These are phyloP conservation scores for Colletotrichum liriopes DNA, from an alignment of 2,329 filamentous ascomycete genomes.

Conservation along the genomic window DNA sequence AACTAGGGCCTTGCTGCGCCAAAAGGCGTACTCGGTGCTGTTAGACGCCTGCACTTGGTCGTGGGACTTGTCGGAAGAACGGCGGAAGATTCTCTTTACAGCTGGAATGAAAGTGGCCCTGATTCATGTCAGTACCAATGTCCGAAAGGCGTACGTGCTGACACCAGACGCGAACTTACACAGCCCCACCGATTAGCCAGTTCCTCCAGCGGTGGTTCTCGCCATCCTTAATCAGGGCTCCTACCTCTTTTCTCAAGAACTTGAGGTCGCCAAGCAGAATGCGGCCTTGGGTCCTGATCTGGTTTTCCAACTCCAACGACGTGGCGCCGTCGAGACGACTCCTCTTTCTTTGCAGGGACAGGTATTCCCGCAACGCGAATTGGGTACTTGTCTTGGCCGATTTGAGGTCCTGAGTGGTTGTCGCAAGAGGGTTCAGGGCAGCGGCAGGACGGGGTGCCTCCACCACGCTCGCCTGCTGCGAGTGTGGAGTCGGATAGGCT, in stretches of 20 bases:
- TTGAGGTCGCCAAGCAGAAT: slow-evolving; percentile 62
- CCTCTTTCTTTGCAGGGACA: slow-evolving; percentile 52
- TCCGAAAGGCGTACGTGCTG: neutral
- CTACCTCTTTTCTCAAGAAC: slow-evolving; percentile 61
- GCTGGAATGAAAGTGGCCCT: slow-evolving; percentile 68
- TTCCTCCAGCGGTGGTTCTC: slow-evolving; percentile 68
- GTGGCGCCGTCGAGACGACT: slow-evolving; percentile 49
- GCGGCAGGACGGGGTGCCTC: slow-evolving; percentile 31
- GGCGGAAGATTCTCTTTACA: slow-evolving; percentile 67
- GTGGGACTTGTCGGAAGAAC: slow-evolving; percentile 57
- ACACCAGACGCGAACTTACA: slow-evolving; percentile 57
- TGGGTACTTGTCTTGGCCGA: slow-evolving; percentile 54
- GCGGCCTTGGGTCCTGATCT: slow-evolving; percentile 59
- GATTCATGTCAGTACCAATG: neutral
- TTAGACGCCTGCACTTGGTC: slow-evolving; percentile 55
- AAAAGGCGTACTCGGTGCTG: slow-evolving; percentile 72
- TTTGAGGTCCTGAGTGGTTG: slow-evolving; percentile 49
- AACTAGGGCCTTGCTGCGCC: slow-evolving; percentile 65
- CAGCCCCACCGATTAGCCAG: slow-evolving; percentile 66
- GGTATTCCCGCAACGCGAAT: slow-evolving; percentile 55
- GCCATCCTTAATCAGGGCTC: slow-evolving; percentile 58
- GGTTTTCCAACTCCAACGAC: slow-evolving; percentile 58
- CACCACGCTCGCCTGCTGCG: slow-evolving; percentile 25
- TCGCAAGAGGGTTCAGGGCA: slow-evolving; percentile 34
- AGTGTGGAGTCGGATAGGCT: slow-evolving; percentile 24